These are phyloP conservation scores for Allium sativum DNA, from an alignment of 106 monocot genomes.

Conservation along the genomic window DNA sequence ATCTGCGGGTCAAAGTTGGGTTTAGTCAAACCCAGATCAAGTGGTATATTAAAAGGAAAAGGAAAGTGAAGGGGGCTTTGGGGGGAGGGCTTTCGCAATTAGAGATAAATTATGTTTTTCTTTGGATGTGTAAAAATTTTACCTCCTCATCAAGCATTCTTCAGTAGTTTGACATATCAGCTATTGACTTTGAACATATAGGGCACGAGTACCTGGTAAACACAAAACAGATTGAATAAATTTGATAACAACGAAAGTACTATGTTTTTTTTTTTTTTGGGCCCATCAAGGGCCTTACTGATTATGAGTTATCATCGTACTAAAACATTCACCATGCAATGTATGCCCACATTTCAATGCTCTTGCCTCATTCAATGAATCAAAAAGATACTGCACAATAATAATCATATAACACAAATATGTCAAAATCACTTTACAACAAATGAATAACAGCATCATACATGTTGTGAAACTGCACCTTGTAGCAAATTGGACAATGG, in stretches of 20 bases:
- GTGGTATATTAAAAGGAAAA: too few relatives aligned
- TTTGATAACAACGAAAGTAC: too few relatives aligned
- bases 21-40: too few relatives aligned
- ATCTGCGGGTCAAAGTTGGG: too few relatives aligned
- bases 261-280: too few relatives aligned
- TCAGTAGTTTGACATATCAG: neutral
- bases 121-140: neutral
- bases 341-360: slow-evolving; percentile 90
- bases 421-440: too few relatives aligned
- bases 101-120: too few relatives aligned
- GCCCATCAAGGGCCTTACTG: slow-evolving; percentile 32
- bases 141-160: neutral
- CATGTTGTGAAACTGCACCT: slow-evolving; percentile 29
- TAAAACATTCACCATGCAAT: slow-evolving; percentile 52
- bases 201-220: neutral
- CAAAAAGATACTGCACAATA: slow-evolving; percentile 79
- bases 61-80: too few relatives aligned
- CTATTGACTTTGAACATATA: neutral
- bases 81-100: too few relatives aligned
- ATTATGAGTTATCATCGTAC: slow-evolving; percentile 63
- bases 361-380: slow-evolving; percentile 62
- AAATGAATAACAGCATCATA: too few relatives aligned
- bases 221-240: too few relatives aligned
- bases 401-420: neutral
- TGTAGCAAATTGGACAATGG: slow-evolving; percentile 78